Conservation (phyloP, 108 stramenopile species). For the Parietichytrium sp. region DNA sequence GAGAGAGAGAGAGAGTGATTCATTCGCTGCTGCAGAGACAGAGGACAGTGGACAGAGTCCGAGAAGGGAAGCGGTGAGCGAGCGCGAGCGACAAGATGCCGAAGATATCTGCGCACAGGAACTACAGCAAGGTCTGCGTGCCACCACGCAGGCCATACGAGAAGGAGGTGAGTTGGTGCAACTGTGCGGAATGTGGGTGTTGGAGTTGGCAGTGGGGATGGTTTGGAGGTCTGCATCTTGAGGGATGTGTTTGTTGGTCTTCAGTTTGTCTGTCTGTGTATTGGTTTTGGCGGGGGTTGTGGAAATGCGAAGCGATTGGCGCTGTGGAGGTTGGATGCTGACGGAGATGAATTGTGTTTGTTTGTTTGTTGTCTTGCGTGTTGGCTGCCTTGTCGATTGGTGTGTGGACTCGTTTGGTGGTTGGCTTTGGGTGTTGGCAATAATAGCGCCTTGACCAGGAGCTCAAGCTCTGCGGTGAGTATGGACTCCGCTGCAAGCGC, state of each 20-base stretch:
- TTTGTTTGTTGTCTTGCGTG: no score
- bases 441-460: conserved; percentile 32
- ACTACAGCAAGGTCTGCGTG: conserved; percentile 86
- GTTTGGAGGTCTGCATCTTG: no score
- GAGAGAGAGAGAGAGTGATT: no score
- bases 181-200: conserved; percentile 75
- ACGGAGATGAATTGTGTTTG: no score
- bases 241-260: no score
- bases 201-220: neutral
- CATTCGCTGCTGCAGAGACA: no score
- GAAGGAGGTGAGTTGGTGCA: conserved; percentile 98
- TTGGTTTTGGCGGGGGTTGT: no score
- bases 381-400: neutral
- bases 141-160: conserved; percentile 99
- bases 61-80: no score
- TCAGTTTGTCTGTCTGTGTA: no score
- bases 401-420: neutral
- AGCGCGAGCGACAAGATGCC: neutral
- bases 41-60: no score
- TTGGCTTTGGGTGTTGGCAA: neutral
- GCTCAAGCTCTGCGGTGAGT: conserved; percentile 90
- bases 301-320: no score
- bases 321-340: no score
- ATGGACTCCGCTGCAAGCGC: conserved; percentile 99
- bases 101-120: conserved; percentile 10